Evolutionary conservation across 1,284 basidiomycete genomes (phyloP).

Genomic region (Ustilago esculenta): DNA sequence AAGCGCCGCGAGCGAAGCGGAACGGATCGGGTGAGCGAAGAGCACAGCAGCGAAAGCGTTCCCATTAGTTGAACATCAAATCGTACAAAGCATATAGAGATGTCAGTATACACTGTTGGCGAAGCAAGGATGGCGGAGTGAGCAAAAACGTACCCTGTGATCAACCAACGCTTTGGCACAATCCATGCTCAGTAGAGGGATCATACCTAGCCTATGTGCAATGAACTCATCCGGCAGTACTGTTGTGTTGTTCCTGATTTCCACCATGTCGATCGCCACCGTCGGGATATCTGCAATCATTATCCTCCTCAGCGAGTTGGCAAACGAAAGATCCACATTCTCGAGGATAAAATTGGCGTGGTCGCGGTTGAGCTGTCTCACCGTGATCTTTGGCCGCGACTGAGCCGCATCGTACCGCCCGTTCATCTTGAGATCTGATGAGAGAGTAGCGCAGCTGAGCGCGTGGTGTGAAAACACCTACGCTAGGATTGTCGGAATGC

Average conservation of each 20-base stretch:
- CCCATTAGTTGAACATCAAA: neutral
- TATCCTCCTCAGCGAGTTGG: slow-evolving; percentile 63
- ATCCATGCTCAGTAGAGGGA: slow-evolving; percentile 80
- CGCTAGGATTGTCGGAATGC: no score
- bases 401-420: slow-evolving; percentile 38
- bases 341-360: slow-evolving; percentile 64
- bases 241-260: slow-evolving; percentile 89
- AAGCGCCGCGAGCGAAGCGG: neutral
- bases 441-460: no score
- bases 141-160: slow-evolving; percentile 54
- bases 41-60: no score
- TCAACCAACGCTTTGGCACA: slow-evolving; percentile 58
- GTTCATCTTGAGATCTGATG: slow-evolving; percentile 31
- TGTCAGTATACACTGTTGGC: neutral
- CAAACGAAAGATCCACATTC: slow-evolving; percentile 64
- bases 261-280: slow-evolving; percentile 91
- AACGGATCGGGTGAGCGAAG: no score
- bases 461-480: no score
- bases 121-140: no score
- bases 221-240: slow-evolving; percentile 98
- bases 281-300: slow-evolving; percentile 66
- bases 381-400: slow-evolving; percentile 50
- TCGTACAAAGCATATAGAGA: neutral
- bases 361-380: slow-evolving; percentile 53
- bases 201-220: slow-evolving; percentile 92